Conservation (phyloP, 2,329 filamentous ascomycete species). For the Talaromyces sp. region DNA sequence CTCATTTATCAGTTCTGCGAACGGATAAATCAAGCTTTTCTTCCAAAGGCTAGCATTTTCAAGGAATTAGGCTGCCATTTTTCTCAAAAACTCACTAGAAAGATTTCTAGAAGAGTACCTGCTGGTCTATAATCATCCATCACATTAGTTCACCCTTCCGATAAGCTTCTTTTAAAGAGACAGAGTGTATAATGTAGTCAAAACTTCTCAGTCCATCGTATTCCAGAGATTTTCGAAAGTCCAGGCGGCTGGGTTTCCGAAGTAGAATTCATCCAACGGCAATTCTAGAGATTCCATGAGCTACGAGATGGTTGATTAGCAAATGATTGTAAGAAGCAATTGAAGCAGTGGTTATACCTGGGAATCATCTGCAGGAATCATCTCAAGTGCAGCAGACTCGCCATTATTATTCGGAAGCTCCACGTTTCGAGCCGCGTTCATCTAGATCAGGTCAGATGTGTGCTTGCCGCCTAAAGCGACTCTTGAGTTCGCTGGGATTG, state of each 20-base stretch:
- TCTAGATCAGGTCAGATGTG: background rate
- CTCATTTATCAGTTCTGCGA: slow-evolving; percentile 32
- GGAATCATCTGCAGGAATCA: background rate
- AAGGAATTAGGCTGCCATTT: background rate
- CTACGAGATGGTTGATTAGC: background rate
- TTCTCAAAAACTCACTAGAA: background rate
- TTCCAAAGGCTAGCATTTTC: background rate
- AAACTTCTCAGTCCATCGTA: background rate
- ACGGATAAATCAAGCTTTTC: background rate
- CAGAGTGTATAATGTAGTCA: background rate
- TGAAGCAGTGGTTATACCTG: background rate
- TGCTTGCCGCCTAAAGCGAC: background rate
- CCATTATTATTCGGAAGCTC: background rate
- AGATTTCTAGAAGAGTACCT: background rate
- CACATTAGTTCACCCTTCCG: background rate
- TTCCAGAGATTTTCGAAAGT: slow-evolving; percentile 21
- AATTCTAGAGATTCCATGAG: slow-evolving; percentile 10
- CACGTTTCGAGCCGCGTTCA: background rate
- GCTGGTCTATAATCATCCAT: background rate
- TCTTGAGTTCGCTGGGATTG: background rate
- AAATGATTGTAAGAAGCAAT: background rate
- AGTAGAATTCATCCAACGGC: slow-evolving; percentile 21
- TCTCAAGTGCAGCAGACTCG: background rate
- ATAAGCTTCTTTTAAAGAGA: background rate
- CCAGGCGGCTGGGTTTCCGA: slow-evolving; percentile 23